A percentile compares a stretch with the other conserved stretches of the same genome.
These are phyloP conservation scores for Populus trichocarpa DNA, from an alignment of 441 rosid genomes.

Conservation along the genomic window DNA sequence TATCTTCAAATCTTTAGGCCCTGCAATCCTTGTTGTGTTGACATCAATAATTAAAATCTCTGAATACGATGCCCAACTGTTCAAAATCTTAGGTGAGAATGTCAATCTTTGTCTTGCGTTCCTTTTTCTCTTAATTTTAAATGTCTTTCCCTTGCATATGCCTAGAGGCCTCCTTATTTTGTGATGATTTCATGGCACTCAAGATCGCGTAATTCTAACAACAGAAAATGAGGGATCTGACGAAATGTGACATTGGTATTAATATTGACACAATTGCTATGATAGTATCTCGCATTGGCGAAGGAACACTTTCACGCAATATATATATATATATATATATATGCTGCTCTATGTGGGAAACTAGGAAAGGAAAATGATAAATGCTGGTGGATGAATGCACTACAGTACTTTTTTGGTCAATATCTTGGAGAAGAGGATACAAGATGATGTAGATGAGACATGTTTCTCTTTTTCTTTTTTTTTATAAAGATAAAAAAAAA, in stretches of 20 bases:
- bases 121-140: not conserved
- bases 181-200: conserved; percentile 18
- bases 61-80: conserved; percentile 13
- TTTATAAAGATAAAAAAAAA: too few relatives aligned
- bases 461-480: too few relatives aligned
- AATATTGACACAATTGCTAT: not conserved
- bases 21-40: conserved; percentile 14
- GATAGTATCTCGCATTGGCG: not conserved
- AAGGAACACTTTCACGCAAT: not conserved
- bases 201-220: conserved; percentile 23
- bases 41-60: conserved; percentile 16
- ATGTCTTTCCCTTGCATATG: conserved; percentile 5
- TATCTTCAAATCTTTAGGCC: not conserved
- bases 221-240: conserved; percentile 19
- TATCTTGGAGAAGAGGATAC: too few relatives aligned
- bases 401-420: not conserved
- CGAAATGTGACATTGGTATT: conserved; percentile 7
- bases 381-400: not conserved
- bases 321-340: too few relatives aligned
- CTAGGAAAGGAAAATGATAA: conserved; percentile 1
- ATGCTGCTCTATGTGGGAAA: not conserved
- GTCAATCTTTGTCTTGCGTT: not conserved
- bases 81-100: conserved; percentile 14
- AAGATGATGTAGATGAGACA: too few relatives aligned
- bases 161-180: conserved; percentile 8